Base-by-base conservation (phyloP, 164 flowering plant species). In the Umbilicus rupestris region DNA sequence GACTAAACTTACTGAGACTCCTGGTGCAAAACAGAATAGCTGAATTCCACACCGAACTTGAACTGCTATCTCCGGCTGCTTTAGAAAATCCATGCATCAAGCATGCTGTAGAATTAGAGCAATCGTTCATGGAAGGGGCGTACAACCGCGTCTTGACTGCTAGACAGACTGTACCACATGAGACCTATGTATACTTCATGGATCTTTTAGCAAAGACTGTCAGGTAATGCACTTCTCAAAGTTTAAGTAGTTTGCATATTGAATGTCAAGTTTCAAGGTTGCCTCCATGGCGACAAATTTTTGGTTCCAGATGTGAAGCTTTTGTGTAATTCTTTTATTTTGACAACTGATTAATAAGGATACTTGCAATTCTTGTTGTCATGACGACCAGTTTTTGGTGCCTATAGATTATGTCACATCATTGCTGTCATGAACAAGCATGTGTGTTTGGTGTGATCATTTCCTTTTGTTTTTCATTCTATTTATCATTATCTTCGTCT, bases 51-150 rank as follows among this genome's bases (percentile, higher is more conserved):
- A 91, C 97, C 7, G 97, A 89, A 68, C 70, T 89, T 79, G 97
- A 91, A 69, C 73, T 91, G 70, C 87, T 91, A 45, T 78, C 97
- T 8, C 52, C 94, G 1, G 55, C 75, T 75, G 96, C 96, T 69
- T 68, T 91, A 75, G 92, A 86, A 72, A 83, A 91, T 69, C 83
- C 85, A 41, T 89, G 96, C 82, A 89, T 91, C 68, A 89, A 79
- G 78, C 91, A 91, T 75, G 97, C 96, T 4, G 90, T 91, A 62
- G 96, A 89, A 72, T 68, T 91, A 74, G 96, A 91, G 75, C 94
- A 91, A 70, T 91, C 96, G 16, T 91, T 92, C 80, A 92, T 92
- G 97, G 96, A 92, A 78, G 97, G 97, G 24, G 95, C 95, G 14
- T 92, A 88, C 73, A 87, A 91, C 76, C 90, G 89, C 69, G 96